Base-by-base conservation (phyloP, 1,284 basidiomycete genomes). In the Mycena sp. region DNA sequence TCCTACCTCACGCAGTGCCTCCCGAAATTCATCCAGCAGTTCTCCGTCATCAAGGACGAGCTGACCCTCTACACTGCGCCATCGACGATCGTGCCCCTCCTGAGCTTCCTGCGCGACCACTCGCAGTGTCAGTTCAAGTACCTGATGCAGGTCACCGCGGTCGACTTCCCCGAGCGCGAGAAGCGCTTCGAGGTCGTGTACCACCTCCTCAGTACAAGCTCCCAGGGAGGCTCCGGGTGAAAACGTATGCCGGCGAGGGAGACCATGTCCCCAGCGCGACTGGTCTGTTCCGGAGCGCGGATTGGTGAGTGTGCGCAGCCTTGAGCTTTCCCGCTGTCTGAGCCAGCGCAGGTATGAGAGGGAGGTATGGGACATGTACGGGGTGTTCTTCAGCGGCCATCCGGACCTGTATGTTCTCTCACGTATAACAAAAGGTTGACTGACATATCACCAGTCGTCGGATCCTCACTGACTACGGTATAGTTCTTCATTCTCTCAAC, bases 141-240 rank as follows among this genome's bases (percentile, higher is more conserved):
- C 59, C 84, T 92, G 67, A 93, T 98, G 86, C 97, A 99, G 76
- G 92, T 99, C 73, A 95, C 91, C 64, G 98, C 94, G 43, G 97
- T 93, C 30, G 98, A 99, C 82, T 99, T 90, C 76, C 98, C 98
- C 1, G 95, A 96, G 72, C 85, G 94, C 67, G 88, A 93, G 70
- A 94, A 96, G 77, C 88, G 98, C 63, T 99, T 99, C 78, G 98
- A 99, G 83, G 90, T 99, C 58, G 95, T 98, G 35, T 99, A 99
- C 81, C 93, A 99, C 81, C 81, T 99, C 68, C 83, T 99, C 69
- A 96, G 93, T 72, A 80, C 96, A 71, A 85, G 85, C 74, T 80
- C 87, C 68, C 86, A 83, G 50, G 89, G 90, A 30, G 86, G 98
- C 69, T 99, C 75, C 85, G 98, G 59, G 96, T 99, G 71, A 99